These are phyloP conservation scores for Tympanopsis confertula DNA, from an alignment of 2,329 filamentous ascomycete species.

Conservation along the genomic window DNA sequence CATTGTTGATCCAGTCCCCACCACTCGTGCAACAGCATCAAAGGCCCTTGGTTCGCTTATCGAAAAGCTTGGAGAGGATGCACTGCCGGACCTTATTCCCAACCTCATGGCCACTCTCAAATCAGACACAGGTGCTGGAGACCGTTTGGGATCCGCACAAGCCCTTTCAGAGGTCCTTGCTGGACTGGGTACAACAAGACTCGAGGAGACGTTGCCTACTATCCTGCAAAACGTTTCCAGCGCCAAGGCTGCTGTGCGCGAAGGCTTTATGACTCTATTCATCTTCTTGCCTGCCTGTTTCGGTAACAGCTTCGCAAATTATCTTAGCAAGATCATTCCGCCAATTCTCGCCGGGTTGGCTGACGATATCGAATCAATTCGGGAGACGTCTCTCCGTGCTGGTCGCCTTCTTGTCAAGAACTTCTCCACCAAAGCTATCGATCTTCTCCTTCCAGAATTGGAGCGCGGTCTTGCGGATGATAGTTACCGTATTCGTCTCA, in stretches of 20 bases:
- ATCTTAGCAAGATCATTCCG: conserved; percentile 89
- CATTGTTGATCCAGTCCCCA: conserved; percentile 89
- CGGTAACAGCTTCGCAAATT: conserved; percentile 94
- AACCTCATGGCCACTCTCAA: conserved; percentile 96
- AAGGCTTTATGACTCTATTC: conserved; percentile 99
- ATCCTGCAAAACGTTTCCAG: conserved; percentile 94
- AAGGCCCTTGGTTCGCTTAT: conserved; percentile 93
- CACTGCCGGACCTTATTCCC: conserved; percentile 90
- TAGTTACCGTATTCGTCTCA: conserved; percentile 93
- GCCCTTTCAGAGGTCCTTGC: conserved; percentile 93
- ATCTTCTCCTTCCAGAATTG: conserved; percentile 83
- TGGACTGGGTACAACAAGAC: conserved; percentile 77
- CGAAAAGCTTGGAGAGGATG: conserved; percentile 94
- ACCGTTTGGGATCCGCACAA: conserved; percentile 89
- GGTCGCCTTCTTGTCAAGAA: conserved; percentile 95
- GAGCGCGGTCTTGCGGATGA: conserved; percentile 95
- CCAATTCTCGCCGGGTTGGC: conserved; percentile 88
- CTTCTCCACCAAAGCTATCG: conserved; percentile 88
- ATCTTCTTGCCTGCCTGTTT: conserved; percentile 99
- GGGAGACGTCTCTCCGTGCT: conserved; percentile 88
- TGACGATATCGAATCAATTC: conserved; percentile 90
- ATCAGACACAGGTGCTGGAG: conserved; percentile 90
- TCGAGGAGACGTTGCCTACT: conserved; percentile 92
- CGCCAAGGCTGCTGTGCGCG: conserved; percentile 76
- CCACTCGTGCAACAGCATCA: conserved; percentile 88